A percentile compares a stretch with the other conserved stretches of the same genome.
Conservation (phyloP, 352 stramenopile genomes). For the Hyaloperonospora brassicae region DNA sequence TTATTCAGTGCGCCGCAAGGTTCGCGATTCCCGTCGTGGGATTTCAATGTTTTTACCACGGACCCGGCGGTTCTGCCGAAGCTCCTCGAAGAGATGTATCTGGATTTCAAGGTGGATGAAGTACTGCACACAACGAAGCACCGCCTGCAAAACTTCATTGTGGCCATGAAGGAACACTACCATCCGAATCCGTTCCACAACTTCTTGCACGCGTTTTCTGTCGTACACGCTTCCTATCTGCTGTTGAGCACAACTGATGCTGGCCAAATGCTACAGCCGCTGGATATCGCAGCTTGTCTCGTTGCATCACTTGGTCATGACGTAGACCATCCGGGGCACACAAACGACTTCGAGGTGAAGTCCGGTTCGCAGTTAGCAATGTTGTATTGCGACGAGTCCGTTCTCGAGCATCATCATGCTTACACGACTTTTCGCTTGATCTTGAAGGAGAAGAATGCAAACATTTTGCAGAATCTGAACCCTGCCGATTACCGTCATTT, state of each 20-base stretch:
- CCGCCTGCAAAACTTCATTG: slow-evolving; percentile 71
- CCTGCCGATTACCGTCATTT: slow-evolving; percentile 64
- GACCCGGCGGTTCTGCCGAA: slow-evolving; percentile 44
- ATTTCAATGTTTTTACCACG: slow-evolving; percentile 73
- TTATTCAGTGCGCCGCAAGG: slow-evolving; percentile 24
- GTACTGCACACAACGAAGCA: slow-evolving; percentile 50
- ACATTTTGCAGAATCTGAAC: slow-evolving; percentile 79
- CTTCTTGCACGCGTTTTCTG: slow-evolving; percentile 85
- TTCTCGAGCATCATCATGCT: slow-evolving; percentile 86
- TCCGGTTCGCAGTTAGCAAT: slow-evolving; percentile 71
- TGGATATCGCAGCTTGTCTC: slow-evolving; percentile 81
- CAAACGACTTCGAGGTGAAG: slow-evolving; percentile 85
- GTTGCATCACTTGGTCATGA: slow-evolving; percentile 86
- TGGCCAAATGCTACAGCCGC: slow-evolving; percentile 55
- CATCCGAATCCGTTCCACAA: slow-evolving; percentile 89
- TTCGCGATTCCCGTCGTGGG: slow-evolving; percentile 46
- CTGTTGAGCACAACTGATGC: slow-evolving; percentile 72
- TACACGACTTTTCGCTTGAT: slow-evolving; percentile 83
- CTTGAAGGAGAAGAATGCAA: slow-evolving; percentile 73
- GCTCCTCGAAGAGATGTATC: slow-evolving; percentile 65
- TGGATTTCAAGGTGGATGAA: slow-evolving; percentile 63
- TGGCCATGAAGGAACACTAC: slow-evolving; percentile 75
- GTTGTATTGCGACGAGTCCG: slow-evolving; percentile 83
- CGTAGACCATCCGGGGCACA: slow-evolving; percentile 87
- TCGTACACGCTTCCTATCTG: slow-evolving; percentile 80